phyloP scores from a whole-genome alignment of 2,329 filamentous ascomycete genomes.

The Neophaeococcomyces aloes region DNA sequence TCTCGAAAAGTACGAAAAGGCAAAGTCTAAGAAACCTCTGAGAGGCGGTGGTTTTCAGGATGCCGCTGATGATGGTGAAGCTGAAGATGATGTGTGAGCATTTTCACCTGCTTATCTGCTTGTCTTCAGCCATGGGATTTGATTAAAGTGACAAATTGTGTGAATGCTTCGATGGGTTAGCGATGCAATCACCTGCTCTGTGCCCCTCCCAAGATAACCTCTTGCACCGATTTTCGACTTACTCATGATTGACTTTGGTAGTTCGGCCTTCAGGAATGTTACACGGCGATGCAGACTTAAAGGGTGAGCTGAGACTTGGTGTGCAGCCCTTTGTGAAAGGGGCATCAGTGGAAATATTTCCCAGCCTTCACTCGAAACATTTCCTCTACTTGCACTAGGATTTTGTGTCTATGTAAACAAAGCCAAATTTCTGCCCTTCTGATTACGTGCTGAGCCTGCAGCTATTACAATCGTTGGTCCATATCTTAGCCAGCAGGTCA shows the following conservation, averaged over 20 bases:
- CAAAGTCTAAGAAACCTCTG: slow-evolving; percentile 13
- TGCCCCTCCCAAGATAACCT: too few species aligned
- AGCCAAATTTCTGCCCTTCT: not conserved
- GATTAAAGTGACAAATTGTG: too few species aligned
- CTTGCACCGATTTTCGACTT: too few species aligned
- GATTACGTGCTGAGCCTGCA: not conserved
- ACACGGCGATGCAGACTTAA: too few species aligned
- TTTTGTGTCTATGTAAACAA: not conserved
- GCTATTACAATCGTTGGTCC: not conserved
- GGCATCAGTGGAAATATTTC: not conserved
- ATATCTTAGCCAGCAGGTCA: too few species aligned
- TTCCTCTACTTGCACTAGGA: not conserved
- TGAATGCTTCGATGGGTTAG: too few species aligned
- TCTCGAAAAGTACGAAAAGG: slow-evolving; percentile 18
- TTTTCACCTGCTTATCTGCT: too few species aligned
- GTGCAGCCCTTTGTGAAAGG: not conserved
- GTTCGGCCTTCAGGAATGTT: too few species aligned
- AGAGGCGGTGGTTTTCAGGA: not conserved
- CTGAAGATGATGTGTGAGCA: slow-evolving; percentile 2
- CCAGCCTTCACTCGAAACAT: slow-evolving; percentile 1
- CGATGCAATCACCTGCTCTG: too few species aligned
- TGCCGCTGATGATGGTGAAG: slow-evolving; percentile 8
- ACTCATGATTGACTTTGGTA: too few species aligned
- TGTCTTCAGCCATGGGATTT: too few species aligned
- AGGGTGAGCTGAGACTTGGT: too few species aligned